phyloP scores from a whole-genome alignment of 495 filamentous ascomycete genomes.

The Bryoglossum gracile region DNA sequence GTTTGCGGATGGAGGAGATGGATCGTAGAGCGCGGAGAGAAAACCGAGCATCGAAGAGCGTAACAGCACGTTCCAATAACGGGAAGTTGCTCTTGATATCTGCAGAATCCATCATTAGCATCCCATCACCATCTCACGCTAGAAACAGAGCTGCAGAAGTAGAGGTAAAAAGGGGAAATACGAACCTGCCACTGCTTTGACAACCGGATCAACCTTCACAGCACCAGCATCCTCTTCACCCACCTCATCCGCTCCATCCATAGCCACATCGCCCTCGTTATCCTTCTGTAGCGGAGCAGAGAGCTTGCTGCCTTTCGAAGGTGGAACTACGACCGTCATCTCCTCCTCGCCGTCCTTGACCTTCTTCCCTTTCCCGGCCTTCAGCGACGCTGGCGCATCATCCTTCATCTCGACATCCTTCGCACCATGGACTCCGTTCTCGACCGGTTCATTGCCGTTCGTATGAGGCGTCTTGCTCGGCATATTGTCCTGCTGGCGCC shows the following conservation, averaged over 20 bases:
- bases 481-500: conserved; percentile 31
- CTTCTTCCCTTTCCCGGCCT: conserved; percentile 58
- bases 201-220: conserved; percentile 54
- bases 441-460: conserved; percentile 63
- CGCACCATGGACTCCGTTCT: conserved; percentile 67
- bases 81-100: conserved; percentile 93
- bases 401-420: conserved; percentile 81
- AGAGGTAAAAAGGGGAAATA: neutral
- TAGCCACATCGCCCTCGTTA: conserved; percentile 65
- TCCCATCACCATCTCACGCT: conserved; percentile 12
- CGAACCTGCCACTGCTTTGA: conserved; percentile 45
- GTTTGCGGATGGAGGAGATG: conserved; percentile 90
- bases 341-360: conserved; percentile 55
- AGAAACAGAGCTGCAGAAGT: too few species aligned
- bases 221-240: conserved; percentile 20
- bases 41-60: conserved; percentile 91
- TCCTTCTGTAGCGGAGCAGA: conserved; percentile 51
- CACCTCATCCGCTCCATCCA: conserved; percentile 58
- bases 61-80: conserved; percentile 84
- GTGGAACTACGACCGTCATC: conserved; percentile 83
- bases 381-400: conserved; percentile 52
- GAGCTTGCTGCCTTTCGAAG: conserved; percentile 63
- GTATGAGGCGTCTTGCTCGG: conserved; percentile 62
- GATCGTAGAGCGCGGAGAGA: conserved; percentile 87
- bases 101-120: conserved; percentile 27